Base-by-base conservation (phyloP, 2,329 filamentous ascomycete species). In the Neocatenulostroma microsporum region DNA sequence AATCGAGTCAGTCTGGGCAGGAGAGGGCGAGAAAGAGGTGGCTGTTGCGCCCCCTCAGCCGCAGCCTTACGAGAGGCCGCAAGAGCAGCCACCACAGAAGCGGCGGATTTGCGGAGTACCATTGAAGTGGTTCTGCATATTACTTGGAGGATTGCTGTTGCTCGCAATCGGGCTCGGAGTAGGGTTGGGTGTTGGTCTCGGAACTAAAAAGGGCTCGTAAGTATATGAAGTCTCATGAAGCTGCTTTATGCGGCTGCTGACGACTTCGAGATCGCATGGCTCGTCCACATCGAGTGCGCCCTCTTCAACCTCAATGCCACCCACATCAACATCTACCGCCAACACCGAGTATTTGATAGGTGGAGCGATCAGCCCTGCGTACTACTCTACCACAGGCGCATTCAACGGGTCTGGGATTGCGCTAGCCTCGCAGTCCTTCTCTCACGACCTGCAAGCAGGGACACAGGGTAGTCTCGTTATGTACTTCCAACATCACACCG, bases 371-470 rank as follows among this genome's bases (percentile, higher is more conserved):
- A 53, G 60, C 30, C 49, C 59, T 1, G 39, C 54, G 1, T 66
- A 63, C 39, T 54, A 62, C 29, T 62, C 63, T 6, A 59, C 46
- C 8, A 50, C 56, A 20, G 66, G 66, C 14, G 64, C 63, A 5
- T 67, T 66, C 51, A 68, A 69, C 39, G 66, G 66, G n/a, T 63
- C 62, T 11, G 66, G 66, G 9, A 63, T 69, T 25, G 66, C 65
- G 1, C 39, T 68, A 8, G 64, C 66, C 13, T 61, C 61, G 5
- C 62, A 66, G 28, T 66, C 62, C 0, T 66, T 64, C 49, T 59
- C 45, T 5, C 33, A 36, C 3, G 30, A 46, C 15, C 36, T 50
- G 8, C 19, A 55, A 19, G 48, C 50, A 6, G 50, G 55, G 5
- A 55, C 56, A 10, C 57, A 59, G 21, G 61, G 62, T 3, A 55